These are phyloP conservation scores for Parietaria judaica DNA, from an alignment of 306 rosid genomes.

Conservation along the genomic window DNA sequence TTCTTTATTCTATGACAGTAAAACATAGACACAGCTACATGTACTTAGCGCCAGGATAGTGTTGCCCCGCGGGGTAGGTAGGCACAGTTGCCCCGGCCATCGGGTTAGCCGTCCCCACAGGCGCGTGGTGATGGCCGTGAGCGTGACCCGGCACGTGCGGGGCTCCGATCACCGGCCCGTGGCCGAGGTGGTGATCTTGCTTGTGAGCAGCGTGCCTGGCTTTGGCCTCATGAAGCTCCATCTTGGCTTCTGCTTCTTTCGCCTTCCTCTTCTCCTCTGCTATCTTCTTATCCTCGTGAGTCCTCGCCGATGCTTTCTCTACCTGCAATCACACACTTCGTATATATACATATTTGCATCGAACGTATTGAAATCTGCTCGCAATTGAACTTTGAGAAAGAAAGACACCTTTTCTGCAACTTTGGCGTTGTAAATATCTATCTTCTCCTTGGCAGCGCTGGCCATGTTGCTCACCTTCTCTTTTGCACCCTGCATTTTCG, in stretches of 20 bases:
- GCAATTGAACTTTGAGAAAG: too few species aligned
- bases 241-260: constrained; percentile 53
- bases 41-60: neutral
- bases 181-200: constrained; percentile 12
- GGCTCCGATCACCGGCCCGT: too few species aligned
- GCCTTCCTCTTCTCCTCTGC: constrained; percentile 47
- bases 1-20: neutral
- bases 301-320: constrained; percentile 46
- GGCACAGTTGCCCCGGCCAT: neutral
- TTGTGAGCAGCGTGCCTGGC: constrained; percentile 43
- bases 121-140: constrained; percentile 9
- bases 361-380: neutral
- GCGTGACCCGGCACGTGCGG: too few species aligned
- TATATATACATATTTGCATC: neutral
- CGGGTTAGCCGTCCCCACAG: constrained; percentile 14
- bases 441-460: constrained; percentile 18
- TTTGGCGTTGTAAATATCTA: constrained; percentile 17
- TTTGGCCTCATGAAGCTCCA: constrained; percentile 58
- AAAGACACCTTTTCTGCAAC: constrained; percentile 19
- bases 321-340: constrained; percentile 19
- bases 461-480: constrained; percentile 20
- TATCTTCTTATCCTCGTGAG: constrained; percentile 41
- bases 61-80: neutral
- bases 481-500: constrained; percentile 16
- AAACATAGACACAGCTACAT: neutral